Evolutionary conservation across 129 eudicot species (phyloP).

Genomic region (Silybum marianum): DNA sequence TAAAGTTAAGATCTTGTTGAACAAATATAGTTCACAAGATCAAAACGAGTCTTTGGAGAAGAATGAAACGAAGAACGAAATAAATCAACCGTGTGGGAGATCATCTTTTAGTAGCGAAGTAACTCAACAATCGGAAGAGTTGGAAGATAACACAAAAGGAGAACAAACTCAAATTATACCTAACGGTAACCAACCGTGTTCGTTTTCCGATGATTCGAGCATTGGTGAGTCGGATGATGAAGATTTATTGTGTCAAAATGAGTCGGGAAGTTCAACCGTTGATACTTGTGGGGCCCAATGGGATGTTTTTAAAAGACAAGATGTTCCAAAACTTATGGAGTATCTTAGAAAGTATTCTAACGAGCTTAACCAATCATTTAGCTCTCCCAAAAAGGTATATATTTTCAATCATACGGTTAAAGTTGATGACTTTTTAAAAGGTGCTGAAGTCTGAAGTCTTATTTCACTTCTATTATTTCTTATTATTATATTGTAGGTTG

Average conservation of each 20-base stretch:
- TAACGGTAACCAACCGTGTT: conserved; percentile 38
- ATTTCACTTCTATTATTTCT: conserved; percentile 2
- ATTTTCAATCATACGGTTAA: too few relatives aligned
- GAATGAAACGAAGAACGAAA: conserved; percentile 25
- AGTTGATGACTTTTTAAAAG: too few relatives aligned
- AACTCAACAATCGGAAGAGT: conserved; percentile 56
- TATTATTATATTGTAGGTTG: conserved; percentile 46
- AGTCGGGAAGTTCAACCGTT: conserved; percentile 38
- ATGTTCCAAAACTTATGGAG: conserved; percentile 76
- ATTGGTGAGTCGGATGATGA: conserved; percentile 60
- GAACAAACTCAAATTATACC: conserved; percentile 38
- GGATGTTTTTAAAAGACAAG: conserved; percentile 89
- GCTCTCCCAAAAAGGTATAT: conserved; percentile 51
- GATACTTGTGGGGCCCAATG: conserved; percentile 76
- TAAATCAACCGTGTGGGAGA: conserved; percentile 39
- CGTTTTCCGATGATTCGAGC: conserved; percentile 45
- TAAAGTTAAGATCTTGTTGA: conserved; percentile 54
- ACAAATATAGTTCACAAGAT: conserved; percentile 43
- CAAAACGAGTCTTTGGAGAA: conserved; percentile 34
- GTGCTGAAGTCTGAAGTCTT: not conserved
- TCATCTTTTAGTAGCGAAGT: conserved; percentile 62
- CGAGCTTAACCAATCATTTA: conserved; percentile 46
- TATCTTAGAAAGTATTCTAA: conserved; percentile 65
- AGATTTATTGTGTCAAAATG: conserved; percentile 38
- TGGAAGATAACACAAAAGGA: conserved; percentile 39